Conservation (phyloP, 805 yeast species). For the Cyberlindnera euphorbiae region DNA sequence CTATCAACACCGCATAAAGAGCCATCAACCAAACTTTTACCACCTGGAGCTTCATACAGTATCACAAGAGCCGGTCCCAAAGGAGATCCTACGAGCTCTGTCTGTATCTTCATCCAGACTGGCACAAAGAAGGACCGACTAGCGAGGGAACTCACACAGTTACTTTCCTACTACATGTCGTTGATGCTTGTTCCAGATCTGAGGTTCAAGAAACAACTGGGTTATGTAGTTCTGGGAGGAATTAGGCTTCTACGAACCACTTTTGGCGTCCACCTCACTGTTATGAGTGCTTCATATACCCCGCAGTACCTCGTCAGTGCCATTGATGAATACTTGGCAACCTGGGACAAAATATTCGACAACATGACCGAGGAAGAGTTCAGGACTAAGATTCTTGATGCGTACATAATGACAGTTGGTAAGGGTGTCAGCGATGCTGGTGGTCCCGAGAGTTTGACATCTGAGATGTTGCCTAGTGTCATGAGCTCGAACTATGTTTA, state of each 20-base stretch:
- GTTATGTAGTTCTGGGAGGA: slow-evolving; percentile 60
- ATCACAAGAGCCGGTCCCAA: slow-evolving; percentile 32
- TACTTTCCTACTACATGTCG: slow-evolving; percentile 45
- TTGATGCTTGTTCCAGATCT: slow-evolving; percentile 41
- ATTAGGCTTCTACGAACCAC: slow-evolving; percentile 44
- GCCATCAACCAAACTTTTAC: slow-evolving; percentile 37
- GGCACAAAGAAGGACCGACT: slow-evolving; percentile 39
- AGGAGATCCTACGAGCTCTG: slow-evolving; percentile 48
- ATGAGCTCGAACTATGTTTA: slow-evolving; percentile 28
- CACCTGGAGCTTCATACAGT: slow-evolving; percentile 32
- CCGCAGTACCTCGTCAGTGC: slow-evolving; percentile 39
- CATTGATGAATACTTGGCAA: slow-evolving; percentile 43
- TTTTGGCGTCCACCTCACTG: slow-evolving; percentile 52
- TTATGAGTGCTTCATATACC: slow-evolving; percentile 46
- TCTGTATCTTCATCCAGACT: slow-evolving; percentile 52
- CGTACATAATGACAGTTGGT: slow-evolving; percentile 30
- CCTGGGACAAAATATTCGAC: slow-evolving; percentile 34
- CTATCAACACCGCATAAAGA: slow-evolving; percentile 3
- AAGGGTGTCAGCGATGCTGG: slow-evolving; percentile 18
- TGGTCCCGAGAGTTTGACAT: slow-evolving; percentile 33
- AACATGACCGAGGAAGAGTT: slow-evolving; percentile 34
- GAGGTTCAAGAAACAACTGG: slow-evolving; percentile 53
- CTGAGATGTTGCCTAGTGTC: slow-evolving; percentile 31
- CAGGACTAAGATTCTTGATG: slow-evolving; percentile 28
- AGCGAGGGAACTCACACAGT: slow-evolving; percentile 37